Evolutionary conservation across 2,329 filamentous ascomycete species (phyloP).

Genomic region (Trichocomaceae sp.): DNA sequence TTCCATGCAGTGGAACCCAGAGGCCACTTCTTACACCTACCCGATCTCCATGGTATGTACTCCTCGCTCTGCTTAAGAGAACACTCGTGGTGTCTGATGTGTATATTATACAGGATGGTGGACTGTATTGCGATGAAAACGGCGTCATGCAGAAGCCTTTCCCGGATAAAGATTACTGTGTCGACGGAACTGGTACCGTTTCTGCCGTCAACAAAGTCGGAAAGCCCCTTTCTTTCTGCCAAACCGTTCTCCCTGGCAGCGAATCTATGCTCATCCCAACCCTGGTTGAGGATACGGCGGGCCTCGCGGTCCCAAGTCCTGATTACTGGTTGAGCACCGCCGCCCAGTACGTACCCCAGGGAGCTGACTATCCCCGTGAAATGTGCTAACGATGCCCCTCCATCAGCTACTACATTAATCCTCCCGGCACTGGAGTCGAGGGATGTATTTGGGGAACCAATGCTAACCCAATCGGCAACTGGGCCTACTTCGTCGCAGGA

Average conservation of each 20-base stretch:
- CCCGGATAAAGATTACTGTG: conserved; percentile 60
- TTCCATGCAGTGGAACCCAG: conserved; percentile 70
- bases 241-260: conserved; percentile 11
- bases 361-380: neutral
- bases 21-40: conserved; percentile 59
- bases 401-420: conserved; percentile 67
- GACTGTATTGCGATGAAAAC: conserved; percentile 62
- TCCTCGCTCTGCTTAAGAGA: too few species aligned
- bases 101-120: conserved; percentile 57
- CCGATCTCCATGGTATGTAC: conserved; percentile 61
- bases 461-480: conserved; percentile 62
- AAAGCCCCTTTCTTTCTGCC: conserved; percentile 12
- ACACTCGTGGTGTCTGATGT: conserved; percentile 10
- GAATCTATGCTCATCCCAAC: conserved; percentile 42
- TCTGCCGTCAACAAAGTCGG: conserved; percentile 61
- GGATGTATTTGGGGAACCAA: conserved; percentile 67
- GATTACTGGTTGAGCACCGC: conserved; percentile 67
- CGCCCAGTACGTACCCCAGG: conserved; percentile 56
- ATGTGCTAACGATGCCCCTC: neutral
- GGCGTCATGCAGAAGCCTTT: conserved; percentile 66
- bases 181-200: conserved; percentile 60
- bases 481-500: conserved; percentile 69
- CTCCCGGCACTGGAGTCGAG: conserved; percentile 55
- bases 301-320: conserved; percentile 62
- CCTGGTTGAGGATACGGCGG: conserved; percentile 51